Conservation (phyloP, 495 filamentous ascomycete species). For the Xylaria castorea region DNA sequence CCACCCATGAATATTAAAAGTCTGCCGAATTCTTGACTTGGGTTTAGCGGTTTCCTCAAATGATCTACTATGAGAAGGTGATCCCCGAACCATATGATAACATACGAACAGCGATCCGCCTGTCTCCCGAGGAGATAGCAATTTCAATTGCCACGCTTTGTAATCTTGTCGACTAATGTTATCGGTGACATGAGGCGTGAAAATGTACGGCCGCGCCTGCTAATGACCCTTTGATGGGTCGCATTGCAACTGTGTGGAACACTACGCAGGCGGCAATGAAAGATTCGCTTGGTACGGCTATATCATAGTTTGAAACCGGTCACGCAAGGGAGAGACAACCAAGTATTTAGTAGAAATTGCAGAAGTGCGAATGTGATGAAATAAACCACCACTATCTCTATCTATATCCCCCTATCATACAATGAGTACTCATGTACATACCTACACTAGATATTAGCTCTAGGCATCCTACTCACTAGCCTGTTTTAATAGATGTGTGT, state of each 20-base stretch:
- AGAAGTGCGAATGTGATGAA: not conserved
- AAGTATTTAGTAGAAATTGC: not conserved
- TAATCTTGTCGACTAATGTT: not conserved
- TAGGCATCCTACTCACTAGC: not conserved
- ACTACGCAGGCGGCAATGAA: not conserved
- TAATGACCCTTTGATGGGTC: not conserved
- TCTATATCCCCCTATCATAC: too few species aligned
- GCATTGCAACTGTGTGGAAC: not conserved
- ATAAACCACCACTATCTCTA: not conserved
- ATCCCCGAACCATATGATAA: not conserved
- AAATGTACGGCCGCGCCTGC: not conserved
- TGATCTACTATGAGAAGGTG: not conserved
- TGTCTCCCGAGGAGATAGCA: not conserved
- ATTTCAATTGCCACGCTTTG: not conserved
- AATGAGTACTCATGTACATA: not conserved
- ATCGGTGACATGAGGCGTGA: not conserved
- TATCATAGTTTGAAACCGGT: not conserved
- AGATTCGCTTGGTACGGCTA: not conserved
- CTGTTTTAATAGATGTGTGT: not conserved
- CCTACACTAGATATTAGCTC: not conserved
- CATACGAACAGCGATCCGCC: not conserved
- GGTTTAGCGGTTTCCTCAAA: not conserved
- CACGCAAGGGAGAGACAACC: not conserved
- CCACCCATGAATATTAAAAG: not conserved
- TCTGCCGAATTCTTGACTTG: too few species aligned